A percentile compares a stretch with the other conserved stretches of the same genome.
Evolutionary conservation across 2,329 filamentous ascomycete species (phyloP).

Genomic region (Orbilia quercus): DNA sequence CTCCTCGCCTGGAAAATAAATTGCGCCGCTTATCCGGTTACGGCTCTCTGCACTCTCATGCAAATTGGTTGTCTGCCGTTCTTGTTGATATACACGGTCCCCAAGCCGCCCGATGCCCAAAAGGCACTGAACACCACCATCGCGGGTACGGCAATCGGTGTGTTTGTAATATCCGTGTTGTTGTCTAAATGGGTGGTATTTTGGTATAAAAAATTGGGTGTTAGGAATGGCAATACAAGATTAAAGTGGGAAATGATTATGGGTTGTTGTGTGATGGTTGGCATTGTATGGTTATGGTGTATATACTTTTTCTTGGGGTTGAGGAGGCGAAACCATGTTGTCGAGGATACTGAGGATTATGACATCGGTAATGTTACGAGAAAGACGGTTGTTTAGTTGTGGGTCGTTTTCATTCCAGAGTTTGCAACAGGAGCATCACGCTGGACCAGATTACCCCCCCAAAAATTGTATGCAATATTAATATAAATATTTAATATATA

Average conservation of each 20-base stretch:
- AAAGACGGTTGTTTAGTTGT: no score
- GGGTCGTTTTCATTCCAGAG: no score
- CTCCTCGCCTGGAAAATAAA: constrained; percentile 5
- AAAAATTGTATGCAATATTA: no score
- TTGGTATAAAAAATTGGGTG: not conserved
- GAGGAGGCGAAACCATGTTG: not conserved
- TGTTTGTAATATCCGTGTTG: not conserved
- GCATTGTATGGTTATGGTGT: constrained; percentile 18
- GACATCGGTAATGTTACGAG: not conserved
- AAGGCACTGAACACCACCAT: constrained; percentile 6
- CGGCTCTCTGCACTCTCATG: not conserved
- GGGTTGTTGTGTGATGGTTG: not conserved
- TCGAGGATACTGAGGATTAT: not conserved
- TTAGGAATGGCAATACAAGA: not conserved
- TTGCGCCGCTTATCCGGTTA: constrained; percentile 1
- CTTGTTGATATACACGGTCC: not conserved
- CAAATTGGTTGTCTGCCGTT: not conserved
- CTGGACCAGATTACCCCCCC: no score
- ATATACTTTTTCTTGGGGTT: constrained; percentile 8
- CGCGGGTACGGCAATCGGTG: not conserved
- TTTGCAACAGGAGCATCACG: no score
- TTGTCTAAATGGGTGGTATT: not conserved
- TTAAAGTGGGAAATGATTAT: constrained; percentile 9
- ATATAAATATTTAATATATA: no score
- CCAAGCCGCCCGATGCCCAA: not conserved